Conservation (phyloP, 192 early-diverging fungal genomes). For the Kappamyces sp. region DNA sequence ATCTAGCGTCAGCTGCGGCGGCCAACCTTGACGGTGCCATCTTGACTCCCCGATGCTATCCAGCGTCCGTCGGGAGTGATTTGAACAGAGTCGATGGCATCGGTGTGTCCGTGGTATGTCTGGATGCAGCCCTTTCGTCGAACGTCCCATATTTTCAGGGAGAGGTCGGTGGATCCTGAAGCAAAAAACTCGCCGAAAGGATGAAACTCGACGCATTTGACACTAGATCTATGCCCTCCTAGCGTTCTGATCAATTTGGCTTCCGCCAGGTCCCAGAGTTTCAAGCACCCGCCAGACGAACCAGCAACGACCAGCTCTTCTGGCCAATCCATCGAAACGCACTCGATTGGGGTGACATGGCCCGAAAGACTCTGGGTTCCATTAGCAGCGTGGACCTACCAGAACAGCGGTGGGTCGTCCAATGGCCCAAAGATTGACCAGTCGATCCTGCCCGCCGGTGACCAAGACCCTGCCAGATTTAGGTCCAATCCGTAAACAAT, state of each 20-base stretch:
- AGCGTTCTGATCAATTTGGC: slow-evolving; percentile 58
- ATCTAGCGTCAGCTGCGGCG: slow-evolving; percentile 21
- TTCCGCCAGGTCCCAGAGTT: slow-evolving; percentile 58
- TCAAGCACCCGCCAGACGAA: slow-evolving; percentile 41
- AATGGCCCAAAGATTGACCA: slow-evolving; percentile 53
- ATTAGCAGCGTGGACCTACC: slow-evolving; percentile 22
- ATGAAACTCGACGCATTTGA: slow-evolving; percentile 51
- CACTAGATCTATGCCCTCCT: slow-evolving; percentile 39
- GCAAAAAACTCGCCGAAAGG: slow-evolving; percentile 66
- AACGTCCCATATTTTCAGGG: slow-evolving; percentile 60
- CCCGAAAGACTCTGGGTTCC: slow-evolving; percentile 19
- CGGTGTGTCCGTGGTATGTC: slow-evolving; percentile 42
- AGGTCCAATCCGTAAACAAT: slow-evolving; percentile 44
- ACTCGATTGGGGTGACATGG: slow-evolving; percentile 38
- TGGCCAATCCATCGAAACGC: slow-evolving; percentile 51
- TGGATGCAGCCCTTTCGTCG: slow-evolving; percentile 56
- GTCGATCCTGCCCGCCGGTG: slow-evolving; percentile 52
- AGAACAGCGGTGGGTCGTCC: slow-evolving; percentile 40
- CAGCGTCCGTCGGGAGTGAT: slow-evolving; percentile 61
- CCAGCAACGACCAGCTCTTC: slow-evolving; percentile 58
- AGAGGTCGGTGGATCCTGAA: slow-evolving; percentile 44
- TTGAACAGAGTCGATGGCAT: slow-evolving; percentile 26
- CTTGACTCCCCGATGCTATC: slow-evolving; percentile 44
- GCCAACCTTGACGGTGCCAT: slow-evolving; percentile 42
- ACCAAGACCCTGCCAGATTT: slow-evolving; percentile 52